Evolutionary conservation across 768 basidiomycete species (phyloP).

Genomic region (Termitomyces heimii): DNA sequence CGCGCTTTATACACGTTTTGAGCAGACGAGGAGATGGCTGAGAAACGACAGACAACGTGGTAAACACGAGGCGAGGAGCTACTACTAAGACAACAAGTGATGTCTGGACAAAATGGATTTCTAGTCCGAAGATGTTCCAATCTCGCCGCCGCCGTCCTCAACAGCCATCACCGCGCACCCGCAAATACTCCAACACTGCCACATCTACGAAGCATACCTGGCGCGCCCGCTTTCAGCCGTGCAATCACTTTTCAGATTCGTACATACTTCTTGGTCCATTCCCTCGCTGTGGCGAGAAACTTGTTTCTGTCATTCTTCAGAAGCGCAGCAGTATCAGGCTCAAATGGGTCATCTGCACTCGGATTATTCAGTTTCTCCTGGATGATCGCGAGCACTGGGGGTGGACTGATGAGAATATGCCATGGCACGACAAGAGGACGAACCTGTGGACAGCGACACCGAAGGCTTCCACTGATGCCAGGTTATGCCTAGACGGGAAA

Average conservation of each 20-base stretch:
- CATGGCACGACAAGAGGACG: too few relatives aligned
- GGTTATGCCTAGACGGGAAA: constrained; percentile 2
- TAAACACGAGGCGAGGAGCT: constrained; percentile 59
- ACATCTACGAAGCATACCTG: constrained; percentile 11
- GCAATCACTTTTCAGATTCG: constrained; percentile 11
- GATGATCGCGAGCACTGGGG: constrained; percentile 70
- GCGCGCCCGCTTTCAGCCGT: constrained; percentile 1
- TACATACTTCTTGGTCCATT: constrained; percentile 84
- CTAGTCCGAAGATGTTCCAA: constrained; percentile 1
- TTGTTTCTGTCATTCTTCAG: constrained; percentile 73
- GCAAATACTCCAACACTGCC: constrained; percentile 10
- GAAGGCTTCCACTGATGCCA: constrained; percentile 78
- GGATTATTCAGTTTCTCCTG: constrained; percentile 88
- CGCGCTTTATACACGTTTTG: constrained; percentile 77
- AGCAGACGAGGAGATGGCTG: constrained; percentile 26
- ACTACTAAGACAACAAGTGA: constrained; percentile 20
- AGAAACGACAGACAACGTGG: constrained; percentile 62
- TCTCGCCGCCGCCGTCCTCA: background rate
- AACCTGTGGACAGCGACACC: constrained; percentile 66
- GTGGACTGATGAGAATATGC: too few relatives aligned
- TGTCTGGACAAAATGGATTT: constrained; percentile 3
- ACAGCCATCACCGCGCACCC: constrained; percentile 5
- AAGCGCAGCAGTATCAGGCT: constrained; percentile 82
- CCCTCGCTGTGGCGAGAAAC: constrained; percentile 74
- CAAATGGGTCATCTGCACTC: constrained; percentile 83